Base-by-base conservation (phyloP, 176 grass and related monocot species). In the Cymbopogon citratus region DNA sequence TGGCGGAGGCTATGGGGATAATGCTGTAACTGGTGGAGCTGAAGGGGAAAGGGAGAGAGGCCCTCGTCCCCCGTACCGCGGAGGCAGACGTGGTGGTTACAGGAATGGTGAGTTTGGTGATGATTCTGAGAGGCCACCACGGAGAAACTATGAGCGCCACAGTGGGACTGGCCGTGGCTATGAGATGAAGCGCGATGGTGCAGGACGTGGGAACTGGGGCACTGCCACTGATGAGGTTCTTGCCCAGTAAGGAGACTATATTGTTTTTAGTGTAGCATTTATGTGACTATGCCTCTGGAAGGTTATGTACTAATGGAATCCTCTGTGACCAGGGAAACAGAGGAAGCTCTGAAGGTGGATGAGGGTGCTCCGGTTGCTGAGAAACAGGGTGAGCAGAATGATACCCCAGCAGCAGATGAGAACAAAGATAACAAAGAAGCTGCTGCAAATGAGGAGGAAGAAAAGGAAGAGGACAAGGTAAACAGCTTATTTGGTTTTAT, bases 391-490 rank as follows among this genome's bases (percentile, higher is more conserved):
- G 88, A 84, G 63, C 79, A 78, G 64, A 89, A 81, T 39, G 80
- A 85, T 57, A 39, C 34, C 18, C 65, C 76, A 69, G 25, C 82
- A 73, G 14, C 57, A 5, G 85, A 74, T 52, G 85, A 80, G 26
- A 83, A 62, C 77, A 92, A 92, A 65, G 88, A 94, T 66, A 74
- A 72, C 68, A 93, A 90, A 67, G 89, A 86, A 52, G 80, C 27
- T 74, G 54, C 61, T 70, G 78, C 81, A 60, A 88, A 84, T 62
- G 91, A 88, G 72, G 80, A 87, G 66, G 83, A 92, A 87, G 87
- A 92, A n/a, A 86, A 91, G 63, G 92, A 97, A 85, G 94, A 97
- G 74, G 95, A 94, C 65, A 94, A 98, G 88, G 92, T 94, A 84
- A 84, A 41, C 19, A 25, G 10, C 35, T 57, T 69, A 12, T 19